Evolutionary conservation across 495 filamentous ascomycete genomes (phyloP).

Genomic region (Antarctomyces pellizariae): DNA sequence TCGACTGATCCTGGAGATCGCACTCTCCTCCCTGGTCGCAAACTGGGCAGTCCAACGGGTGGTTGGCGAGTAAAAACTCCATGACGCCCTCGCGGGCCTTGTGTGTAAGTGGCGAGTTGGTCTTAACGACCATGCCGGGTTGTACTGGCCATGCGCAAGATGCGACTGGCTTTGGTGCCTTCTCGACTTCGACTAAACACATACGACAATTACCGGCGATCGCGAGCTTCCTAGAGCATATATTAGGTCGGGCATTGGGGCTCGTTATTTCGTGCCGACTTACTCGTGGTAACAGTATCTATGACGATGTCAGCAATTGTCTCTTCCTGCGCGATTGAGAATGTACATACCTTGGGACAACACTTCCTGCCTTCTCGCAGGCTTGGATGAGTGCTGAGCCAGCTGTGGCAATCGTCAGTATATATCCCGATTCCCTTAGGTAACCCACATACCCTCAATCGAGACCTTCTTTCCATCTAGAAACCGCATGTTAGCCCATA

Average conservation of each 20-base stretch:
- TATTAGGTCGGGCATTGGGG: constrained; percentile 7
- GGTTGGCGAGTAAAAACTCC: constrained; percentile 94
- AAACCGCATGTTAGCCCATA: constrained; percentile 8
- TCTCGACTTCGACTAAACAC: constrained; percentile 96
- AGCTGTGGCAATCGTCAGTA: constrained; percentile 23
- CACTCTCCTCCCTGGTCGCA: constrained; percentile 98
- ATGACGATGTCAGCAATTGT: constrained; percentile 18
- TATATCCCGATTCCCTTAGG: constrained; percentile 9
- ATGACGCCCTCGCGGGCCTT: constrained; percentile 96
- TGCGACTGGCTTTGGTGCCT: constrained; percentile 84
- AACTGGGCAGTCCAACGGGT: constrained; percentile 92
- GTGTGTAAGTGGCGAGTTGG: constrained; percentile 81
- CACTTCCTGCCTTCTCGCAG: constrained; percentile 87
- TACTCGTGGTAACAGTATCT: constrained; percentile 99
- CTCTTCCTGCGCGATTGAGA: background rate
- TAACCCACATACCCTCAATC: constrained; percentile 49
- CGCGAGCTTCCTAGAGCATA: constrained; percentile 56
- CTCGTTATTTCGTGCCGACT: constrained; percentile 15
- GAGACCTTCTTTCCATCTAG: constrained; percentile 91
- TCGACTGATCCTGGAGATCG: constrained; percentile 96
- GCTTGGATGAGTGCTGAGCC: constrained; percentile 95
- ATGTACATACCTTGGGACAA: constrained; percentile 49
- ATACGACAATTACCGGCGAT: constrained; percentile 99
- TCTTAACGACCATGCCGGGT: constrained; percentile 96
- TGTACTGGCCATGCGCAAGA: constrained; percentile 98